A percentile compares a stretch with the other conserved stretches of the same genome.
Conservation (phyloP, 768 basidiomycete genomes). For the Pleurotus platypus region DNA sequence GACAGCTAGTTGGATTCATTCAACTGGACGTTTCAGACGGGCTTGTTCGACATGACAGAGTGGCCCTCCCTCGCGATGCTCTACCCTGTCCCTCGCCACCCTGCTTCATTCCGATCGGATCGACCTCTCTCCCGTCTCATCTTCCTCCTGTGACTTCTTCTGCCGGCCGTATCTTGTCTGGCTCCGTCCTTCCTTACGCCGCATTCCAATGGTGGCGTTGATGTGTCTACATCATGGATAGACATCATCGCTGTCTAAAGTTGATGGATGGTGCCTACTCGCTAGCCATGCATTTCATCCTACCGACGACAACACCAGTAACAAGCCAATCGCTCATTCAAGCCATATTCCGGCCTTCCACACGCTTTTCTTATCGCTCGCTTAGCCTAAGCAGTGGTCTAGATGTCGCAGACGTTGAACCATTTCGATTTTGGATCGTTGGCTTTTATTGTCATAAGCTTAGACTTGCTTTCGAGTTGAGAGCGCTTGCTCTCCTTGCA, state of each 20-base stretch:
- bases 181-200: neutral
- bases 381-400: too few species aligned
- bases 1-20: neutral
- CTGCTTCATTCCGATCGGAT: conserved; percentile 4
- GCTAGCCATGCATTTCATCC: too few species aligned
- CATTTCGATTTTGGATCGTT: too few species aligned
- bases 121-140: neutral
- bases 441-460: too few species aligned
- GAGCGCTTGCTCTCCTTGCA: too few species aligned
- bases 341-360: too few species aligned
- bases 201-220: neutral
- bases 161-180: conserved; percentile 1
- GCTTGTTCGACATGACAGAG: neutral
- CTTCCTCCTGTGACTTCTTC: neutral
- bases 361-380: too few species aligned
- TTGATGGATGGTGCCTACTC: neutral
- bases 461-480: too few species aligned
- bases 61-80: neutral
- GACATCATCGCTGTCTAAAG: neutral
- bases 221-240: neutral
- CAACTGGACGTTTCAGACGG: neutral
- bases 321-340: too few species aligned
- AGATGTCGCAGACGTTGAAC: too few species aligned
- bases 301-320: too few species aligned
- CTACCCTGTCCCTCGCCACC: neutral